Conservation (phyloP, 2,329 filamentous ascomycete species). For the Hypoxylon sp. region DNA sequence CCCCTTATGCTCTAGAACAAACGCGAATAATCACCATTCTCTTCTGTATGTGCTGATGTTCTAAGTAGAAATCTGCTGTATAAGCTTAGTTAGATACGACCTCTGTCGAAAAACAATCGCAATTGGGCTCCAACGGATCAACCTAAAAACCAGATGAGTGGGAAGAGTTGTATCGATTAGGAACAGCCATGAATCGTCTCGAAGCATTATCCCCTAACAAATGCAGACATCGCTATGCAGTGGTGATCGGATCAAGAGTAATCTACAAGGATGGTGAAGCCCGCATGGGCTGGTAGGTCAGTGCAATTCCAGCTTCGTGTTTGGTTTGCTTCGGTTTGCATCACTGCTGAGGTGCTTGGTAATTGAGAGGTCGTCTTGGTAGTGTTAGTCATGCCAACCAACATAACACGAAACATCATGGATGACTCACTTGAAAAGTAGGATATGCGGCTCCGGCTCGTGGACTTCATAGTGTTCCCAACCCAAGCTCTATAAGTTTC, state of each 20-base stretch:
- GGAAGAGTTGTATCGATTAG: constrained; percentile 40
- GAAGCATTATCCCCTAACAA: constrained; percentile 52
- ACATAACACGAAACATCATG: constrained; percentile 7
- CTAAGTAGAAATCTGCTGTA: constrained; percentile 32
- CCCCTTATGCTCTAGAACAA: constrained; percentile 24
- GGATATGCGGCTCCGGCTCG: constrained; percentile 97
- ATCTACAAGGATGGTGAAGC: constrained; percentile 43
- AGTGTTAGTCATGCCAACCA: constrained; percentile 22
- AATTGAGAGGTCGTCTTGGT: constrained; percentile 84
- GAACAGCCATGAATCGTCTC: constrained; percentile 51
- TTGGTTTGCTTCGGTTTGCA: constrained; percentile 31
- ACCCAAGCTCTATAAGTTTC: constrained; percentile 81
- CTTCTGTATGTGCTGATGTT: constrained; percentile 31
- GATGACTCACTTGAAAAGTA: constrained; percentile 91
- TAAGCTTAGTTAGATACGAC: constrained; percentile 16
- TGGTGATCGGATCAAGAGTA: constrained; percentile 48
- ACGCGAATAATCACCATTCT: constrained; percentile 36
- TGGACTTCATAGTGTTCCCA: constrained; percentile 99
- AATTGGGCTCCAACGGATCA: constrained; percentile 16
- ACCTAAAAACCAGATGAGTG: constrained; percentile 31
- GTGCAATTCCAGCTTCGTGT: constrained; percentile 29
- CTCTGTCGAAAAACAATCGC: constrained; percentile 13
- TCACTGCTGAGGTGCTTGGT: constrained; percentile 78
- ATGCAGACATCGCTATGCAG: constrained; percentile 57
- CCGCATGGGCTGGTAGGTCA: constrained; percentile 32